phyloP scores from a whole-genome alignment of 2,329 filamentous ascomycete species.

The Pseudohalonectria lignicola region DNA sequence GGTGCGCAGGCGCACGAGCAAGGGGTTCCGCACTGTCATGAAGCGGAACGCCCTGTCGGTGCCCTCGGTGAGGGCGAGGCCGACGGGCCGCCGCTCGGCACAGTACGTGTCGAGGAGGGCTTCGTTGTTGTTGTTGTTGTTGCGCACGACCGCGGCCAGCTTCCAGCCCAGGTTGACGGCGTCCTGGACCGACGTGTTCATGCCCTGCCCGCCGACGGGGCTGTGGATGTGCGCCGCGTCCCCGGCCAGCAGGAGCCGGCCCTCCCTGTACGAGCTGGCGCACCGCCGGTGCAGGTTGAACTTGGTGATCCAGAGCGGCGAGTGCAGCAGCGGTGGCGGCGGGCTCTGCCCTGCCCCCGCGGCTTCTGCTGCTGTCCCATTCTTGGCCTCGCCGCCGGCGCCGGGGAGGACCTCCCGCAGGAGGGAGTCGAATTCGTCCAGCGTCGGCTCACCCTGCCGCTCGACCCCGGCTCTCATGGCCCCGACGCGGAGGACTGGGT shows the following conservation, averaged over 20 bases:
- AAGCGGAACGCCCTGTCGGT: slow-evolving; percentile 29
- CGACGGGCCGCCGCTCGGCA: slow-evolving; percentile 25
- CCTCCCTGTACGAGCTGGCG: slow-evolving; percentile 28
- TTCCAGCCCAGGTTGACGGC: slow-evolving; percentile 45
- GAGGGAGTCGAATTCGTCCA: slow-evolving; percentile 19
- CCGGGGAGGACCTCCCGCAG: neutral
- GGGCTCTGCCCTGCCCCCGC: too few relatives aligned
- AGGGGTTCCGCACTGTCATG: slow-evolving; percentile 21
- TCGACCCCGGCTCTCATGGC: slow-evolving; percentile 4
- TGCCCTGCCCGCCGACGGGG: slow-evolving; percentile 43
- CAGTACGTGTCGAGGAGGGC: slow-evolving; percentile 35
- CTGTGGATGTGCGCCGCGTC: slow-evolving; percentile 47
- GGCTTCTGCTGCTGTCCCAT: too few relatives aligned
- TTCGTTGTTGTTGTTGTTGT: slow-evolving; percentile 13
- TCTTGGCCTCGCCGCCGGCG: neutral
- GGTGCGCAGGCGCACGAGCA: slow-evolving; percentile 24
- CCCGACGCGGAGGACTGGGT: too few relatives aligned
- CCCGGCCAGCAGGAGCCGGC: slow-evolving; percentile 40
- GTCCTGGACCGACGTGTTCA: slow-evolving; percentile 46
- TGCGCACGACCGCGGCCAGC: slow-evolving; percentile 28
- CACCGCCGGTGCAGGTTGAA: slow-evolving; percentile 34
- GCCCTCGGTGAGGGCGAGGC: neutral
- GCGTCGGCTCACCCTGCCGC: slow-evolving; percentile 9
- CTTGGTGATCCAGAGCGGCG: slow-evolving; percentile 27
- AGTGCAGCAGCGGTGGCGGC: slow-evolving; percentile 11